Conservation (phyloP, 345 rosid genomes). For the Populus euphratica region DNA sequence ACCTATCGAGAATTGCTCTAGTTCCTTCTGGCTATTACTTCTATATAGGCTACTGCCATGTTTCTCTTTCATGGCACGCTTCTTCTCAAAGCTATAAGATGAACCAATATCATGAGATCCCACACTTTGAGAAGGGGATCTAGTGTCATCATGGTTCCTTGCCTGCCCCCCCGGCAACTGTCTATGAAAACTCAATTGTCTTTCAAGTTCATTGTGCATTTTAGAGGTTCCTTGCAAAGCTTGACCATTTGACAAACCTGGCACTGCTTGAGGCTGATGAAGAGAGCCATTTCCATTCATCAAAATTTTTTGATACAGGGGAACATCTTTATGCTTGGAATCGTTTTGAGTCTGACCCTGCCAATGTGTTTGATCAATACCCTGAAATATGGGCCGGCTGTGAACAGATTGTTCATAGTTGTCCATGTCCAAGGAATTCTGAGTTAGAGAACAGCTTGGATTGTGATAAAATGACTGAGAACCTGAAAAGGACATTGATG, state of each 20-base stretch:
- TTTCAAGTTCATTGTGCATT: constrained; percentile 51
- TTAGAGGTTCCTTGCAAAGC: constrained; percentile 51
- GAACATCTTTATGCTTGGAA: constrained; percentile 60
- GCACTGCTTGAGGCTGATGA: constrained; percentile 50
- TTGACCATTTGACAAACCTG: constrained; percentile 46
- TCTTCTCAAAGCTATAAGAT: constrained; percentile 58
- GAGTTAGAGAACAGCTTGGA: constrained; percentile 94
- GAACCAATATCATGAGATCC: constrained; percentile 68
- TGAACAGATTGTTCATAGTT: constrained; percentile 88
- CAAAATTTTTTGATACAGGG: constrained; percentile 56
- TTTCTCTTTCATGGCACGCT: constrained; percentile 48
- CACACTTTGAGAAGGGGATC: constrained; percentile 60
- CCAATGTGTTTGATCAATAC: constrained; percentile 59
- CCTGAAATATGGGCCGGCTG: constrained; percentile 88
- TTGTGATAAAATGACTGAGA: constrained; percentile 91
- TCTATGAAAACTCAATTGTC: constrained; percentile 65
- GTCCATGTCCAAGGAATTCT: constrained; percentile 64
- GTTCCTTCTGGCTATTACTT: constrained; percentile 60
- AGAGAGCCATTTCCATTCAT: constrained; percentile 61
- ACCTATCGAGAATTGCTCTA: constrained; percentile 42
- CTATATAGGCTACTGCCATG: constrained; percentile 54
- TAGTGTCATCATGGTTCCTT: constrained; percentile 42
- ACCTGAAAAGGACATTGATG: constrained; percentile 90
- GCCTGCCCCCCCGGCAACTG: constrained; percentile 33
- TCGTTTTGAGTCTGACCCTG: constrained; percentile 68